Conservation (phyloP, 345 rosid species). For the Eucalyptus pauciflora region DNA sequence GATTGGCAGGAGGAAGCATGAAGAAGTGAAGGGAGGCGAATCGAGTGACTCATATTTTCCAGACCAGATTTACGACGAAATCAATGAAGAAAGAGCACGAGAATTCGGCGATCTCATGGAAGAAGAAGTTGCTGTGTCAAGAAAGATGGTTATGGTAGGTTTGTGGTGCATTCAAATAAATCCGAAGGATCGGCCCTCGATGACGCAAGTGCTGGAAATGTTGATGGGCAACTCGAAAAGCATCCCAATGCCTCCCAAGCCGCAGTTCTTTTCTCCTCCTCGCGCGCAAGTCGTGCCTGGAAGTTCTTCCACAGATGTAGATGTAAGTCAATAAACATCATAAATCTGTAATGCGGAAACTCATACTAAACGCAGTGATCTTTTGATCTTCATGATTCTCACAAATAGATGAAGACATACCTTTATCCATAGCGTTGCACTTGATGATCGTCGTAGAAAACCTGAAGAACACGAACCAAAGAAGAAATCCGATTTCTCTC, state of each 20-base stretch:
- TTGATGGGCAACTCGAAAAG: neutral
- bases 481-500: too few species aligned
- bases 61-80: slow-evolving; percentile 7
- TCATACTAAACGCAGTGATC: too few species aligned
- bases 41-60: slow-evolving; percentile 5
- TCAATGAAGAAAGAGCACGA: neutral
- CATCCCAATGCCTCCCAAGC: slow-evolving; percentile 19
- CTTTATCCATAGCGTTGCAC: too few species aligned
- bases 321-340: too few species aligned
- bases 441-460: too few species aligned
- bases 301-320: neutral
- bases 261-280: slow-evolving; percentile 1
- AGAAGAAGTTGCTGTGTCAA: neutral
- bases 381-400: too few species aligned
- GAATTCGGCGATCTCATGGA: neutral
- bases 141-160: slow-evolving; percentile 13
- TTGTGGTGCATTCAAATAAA: slow-evolving; percentile 28
- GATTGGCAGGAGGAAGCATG: slow-evolving; percentile 1
- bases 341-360: too few species aligned
- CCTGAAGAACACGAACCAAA: too few species aligned
- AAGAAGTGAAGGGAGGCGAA: neutral
- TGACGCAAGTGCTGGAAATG: slow-evolving; percentile 18
- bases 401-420: too few species aligned
- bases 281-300: neutral
- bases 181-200: slow-evolving; percentile 19